A percentile compares a stretch with the other conserved stretches of the same genome.
Evolutionary conservation across 148 eudicot genomes (phyloP).

Genomic region (Camellia japonica): DNA sequence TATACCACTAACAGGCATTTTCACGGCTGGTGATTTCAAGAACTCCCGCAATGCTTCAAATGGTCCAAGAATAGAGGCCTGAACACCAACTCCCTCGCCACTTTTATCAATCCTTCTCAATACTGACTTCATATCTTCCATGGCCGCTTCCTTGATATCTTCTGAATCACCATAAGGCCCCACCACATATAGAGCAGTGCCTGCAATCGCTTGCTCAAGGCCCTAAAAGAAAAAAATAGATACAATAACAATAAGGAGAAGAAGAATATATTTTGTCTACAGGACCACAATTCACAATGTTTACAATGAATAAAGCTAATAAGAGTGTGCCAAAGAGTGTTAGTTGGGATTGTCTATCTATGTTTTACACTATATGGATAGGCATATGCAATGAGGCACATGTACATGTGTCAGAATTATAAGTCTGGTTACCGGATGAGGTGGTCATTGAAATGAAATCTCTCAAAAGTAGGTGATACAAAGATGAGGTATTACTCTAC

Average conservation of each 20-base stretch:
- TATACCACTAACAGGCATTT: constrained; percentile 90
- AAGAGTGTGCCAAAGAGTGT: neutral
- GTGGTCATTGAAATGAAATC: no score
- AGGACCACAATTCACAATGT: neutral
- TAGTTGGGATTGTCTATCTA: no score
- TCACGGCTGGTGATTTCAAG: constrained; percentile 77
- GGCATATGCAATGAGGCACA: no score
- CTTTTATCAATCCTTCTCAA: constrained; percentile 84
- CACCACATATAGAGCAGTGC: constrained; percentile 79
- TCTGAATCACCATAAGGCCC: constrained; percentile 84
- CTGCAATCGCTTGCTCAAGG: constrained; percentile 95
- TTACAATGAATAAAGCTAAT: neutral
- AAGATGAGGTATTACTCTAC: neutral
- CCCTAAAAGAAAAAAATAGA: constrained; percentile 38
- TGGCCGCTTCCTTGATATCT: constrained; percentile 54
- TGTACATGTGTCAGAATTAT: no score
- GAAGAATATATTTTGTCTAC: constrained; percentile 10
- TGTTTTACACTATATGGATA: neutral
- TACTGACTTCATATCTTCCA: constrained; percentile 82
- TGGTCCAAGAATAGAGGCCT: constrained; percentile 94
- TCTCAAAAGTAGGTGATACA: neutral
- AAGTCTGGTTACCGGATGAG: no score
- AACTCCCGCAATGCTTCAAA: constrained; percentile 84
- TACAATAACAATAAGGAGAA: no score
- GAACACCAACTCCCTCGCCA: constrained; percentile 95